phyloP scores from a whole-genome alignment of 2,329 filamentous ascomycete species.

The Whalleya microplaca region DNA sequence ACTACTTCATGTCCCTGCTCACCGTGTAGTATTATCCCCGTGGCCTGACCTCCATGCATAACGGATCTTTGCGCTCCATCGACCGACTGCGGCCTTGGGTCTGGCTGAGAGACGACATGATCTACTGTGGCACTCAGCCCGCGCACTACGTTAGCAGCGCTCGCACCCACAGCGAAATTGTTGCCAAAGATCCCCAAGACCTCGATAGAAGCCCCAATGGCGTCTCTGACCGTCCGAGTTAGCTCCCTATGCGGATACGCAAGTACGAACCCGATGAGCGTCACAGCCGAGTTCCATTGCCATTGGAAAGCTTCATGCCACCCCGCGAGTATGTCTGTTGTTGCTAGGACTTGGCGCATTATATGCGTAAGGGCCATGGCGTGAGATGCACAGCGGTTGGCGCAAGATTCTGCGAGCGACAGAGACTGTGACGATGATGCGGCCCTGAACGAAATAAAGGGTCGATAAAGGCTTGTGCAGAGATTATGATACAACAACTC shows the following conservation, averaged over 20 bases:
- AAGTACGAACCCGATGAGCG: slow-evolving; percentile 14
- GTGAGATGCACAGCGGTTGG: slow-evolving; percentile 36
- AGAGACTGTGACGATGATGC: background rate
- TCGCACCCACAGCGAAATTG: slow-evolving; percentile 14
- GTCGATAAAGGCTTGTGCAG: slow-evolving; percentile 41
- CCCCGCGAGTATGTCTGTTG: slow-evolving; percentile 38
- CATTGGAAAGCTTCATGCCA: slow-evolving; percentile 45
- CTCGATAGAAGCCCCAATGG: slow-evolving; percentile 8
- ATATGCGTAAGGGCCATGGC: slow-evolving; percentile 42
- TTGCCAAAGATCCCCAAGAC: slow-evolving; percentile 9
- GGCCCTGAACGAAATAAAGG: slow-evolving; percentile 42
- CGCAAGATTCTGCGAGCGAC: too few species aligned
- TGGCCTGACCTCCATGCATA: background rate
- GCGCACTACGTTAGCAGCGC: slow-evolving; percentile 13
- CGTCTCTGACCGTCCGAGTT: slow-evolving; percentile 3
- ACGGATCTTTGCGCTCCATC: background rate
- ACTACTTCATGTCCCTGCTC: background rate
- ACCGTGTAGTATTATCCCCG: background rate
- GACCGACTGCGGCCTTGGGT: too few species aligned
- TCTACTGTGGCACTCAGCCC: slow-evolving; percentile 6
- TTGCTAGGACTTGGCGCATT: slow-evolving; percentile 37
- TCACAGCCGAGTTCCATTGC: slow-evolving; percentile 43
- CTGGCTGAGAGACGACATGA: too few species aligned
- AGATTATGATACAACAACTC: slow-evolving; percentile 46
- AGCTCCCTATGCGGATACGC: slow-evolving; percentile 7